Conservation (phyloP, 352 stramenopile genomes). For the Blastocystis sp. region DNA sequence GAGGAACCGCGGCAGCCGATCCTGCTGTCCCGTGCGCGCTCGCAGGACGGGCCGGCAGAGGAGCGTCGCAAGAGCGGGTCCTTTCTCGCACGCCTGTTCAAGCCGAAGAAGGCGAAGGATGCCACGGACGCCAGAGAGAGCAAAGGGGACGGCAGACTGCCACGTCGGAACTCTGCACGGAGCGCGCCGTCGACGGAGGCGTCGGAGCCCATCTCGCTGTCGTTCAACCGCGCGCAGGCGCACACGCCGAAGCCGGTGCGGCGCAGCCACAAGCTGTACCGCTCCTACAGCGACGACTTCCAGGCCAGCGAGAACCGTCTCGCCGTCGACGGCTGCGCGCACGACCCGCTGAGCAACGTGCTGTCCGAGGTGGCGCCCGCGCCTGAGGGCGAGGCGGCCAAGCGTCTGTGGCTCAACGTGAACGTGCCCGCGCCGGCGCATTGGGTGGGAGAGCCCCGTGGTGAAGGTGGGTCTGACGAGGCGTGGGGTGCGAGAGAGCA, state of each 20-base stretch:
- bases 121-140: too few relatives aligned
- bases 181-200: background rate
- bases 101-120: slow-evolving; percentile 15
- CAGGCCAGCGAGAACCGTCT: background rate
- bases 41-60: slow-evolving; percentile 1
- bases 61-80: background rate
- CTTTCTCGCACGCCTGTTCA: slow-evolving; percentile 60
- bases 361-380: background rate
- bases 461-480: background rate
- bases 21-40: background rate
- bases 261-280: slow-evolving; percentile 9
- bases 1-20: background rate
- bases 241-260: background rate
- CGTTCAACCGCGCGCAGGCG: background rate
- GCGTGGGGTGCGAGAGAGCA: background rate
- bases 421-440: background rate
- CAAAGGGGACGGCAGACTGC: background rate
- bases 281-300: slow-evolving; percentile 21
- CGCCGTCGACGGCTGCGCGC: background rate
- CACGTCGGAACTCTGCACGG: background rate
- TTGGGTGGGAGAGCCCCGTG: background rate
- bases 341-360: background rate
- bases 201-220: background rate
- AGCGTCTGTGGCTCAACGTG: slow-evolving; percentile 36
- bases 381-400: background rate